Conservation (phyloP, 306 rosid genomes). For the Vicia faba region DNA sequence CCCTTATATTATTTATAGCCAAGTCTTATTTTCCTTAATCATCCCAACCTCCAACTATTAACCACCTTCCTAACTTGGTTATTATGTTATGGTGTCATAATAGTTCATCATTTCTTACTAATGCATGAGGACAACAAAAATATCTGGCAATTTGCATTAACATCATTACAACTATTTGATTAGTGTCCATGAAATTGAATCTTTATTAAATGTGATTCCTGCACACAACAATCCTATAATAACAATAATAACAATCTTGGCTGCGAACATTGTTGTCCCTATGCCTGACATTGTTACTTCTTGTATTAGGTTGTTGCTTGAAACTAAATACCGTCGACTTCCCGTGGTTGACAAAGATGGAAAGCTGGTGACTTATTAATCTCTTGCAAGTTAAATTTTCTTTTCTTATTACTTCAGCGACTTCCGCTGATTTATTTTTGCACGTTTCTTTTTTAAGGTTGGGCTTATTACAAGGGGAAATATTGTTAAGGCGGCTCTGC, state of each 20-base stretch:
- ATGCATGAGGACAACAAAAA: neutral
- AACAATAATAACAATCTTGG: neutral
- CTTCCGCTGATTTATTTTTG: slow-evolving; percentile 42
- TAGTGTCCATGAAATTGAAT: slow-evolving; percentile 20
- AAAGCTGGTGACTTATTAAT: slow-evolving; percentile 62
- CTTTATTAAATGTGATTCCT: slow-evolving; percentile 6
- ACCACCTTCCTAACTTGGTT: neutral
- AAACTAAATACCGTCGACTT: slow-evolving; percentile 81
- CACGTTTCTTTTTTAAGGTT: slow-evolving; percentile 55
- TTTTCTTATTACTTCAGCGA: slow-evolving; percentile 19
- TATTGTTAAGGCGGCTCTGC: slow-evolving; percentile 87
- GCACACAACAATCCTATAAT: slow-evolving; percentile 1
- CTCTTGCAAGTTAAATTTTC: neutral
- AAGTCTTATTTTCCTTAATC: neutral
- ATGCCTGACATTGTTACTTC: slow-evolving; percentile 16
- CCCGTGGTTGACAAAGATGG: slow-evolving; percentile 86
- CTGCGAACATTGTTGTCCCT: neutral
- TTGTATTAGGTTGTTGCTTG: slow-evolving; percentile 75
- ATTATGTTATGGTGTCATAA: slow-evolving; percentile 7
- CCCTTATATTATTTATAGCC: neutral
- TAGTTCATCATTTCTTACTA: neutral
- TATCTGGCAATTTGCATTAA: neutral
- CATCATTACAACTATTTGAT: slow-evolving; percentile 11
- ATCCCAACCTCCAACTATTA: slow-evolving; percentile 5
- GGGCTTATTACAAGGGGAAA: slow-evolving; percentile 89